These are phyloP conservation scores for Zygotorulaspora sp. DNA, from an alignment of 805 yeast genomes.

Conservation along the genomic window DNA sequence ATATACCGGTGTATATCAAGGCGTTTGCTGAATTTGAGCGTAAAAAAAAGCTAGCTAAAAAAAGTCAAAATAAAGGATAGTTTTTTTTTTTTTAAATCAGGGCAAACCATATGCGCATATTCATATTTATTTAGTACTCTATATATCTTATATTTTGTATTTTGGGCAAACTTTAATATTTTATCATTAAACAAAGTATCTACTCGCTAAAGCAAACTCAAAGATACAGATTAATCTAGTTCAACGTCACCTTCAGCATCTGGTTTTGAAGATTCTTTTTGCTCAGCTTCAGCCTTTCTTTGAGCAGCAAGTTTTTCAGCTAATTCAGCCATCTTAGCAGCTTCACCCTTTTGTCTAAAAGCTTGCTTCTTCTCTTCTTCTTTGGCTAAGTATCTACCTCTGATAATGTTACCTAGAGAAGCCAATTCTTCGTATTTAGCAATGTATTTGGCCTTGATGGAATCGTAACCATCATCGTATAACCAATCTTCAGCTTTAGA, in stretches of 20 bases:
- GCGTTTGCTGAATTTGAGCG: slow-evolving; percentile 84
- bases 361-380: slow-evolving; percentile 95
- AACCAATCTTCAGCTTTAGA: slow-evolving; percentile 95
- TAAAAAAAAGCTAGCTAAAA: slow-evolving; percentile 42
- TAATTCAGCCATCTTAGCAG: slow-evolving; percentile 74
- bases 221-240: slow-evolving; percentile 26
- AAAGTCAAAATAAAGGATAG: too few relatives aligned
- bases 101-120: neutral
- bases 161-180: slow-evolving; percentile 3
- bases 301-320: slow-evolving; percentile 80
- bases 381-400: slow-evolving; percentile 90
- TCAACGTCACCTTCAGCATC: slow-evolving; percentile 42
- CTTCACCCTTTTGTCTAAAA: slow-evolving; percentile 79
- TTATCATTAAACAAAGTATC: slow-evolving; percentile 13
- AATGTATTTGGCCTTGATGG: slow-evolving; percentile 92
- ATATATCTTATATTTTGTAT: slow-evolving; percentile 2
- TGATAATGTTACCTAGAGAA: slow-evolving; percentile 87
- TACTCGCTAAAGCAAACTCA: slow-evolving; percentile 2
- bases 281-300: slow-evolving; percentile 51
- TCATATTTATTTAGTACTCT: slow-evolving; percentile 1
- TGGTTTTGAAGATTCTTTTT: slow-evolving; percentile 25
- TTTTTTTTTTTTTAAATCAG: too few relatives aligned
- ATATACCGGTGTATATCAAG: slow-evolving; percentile 68
- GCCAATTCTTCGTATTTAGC: slow-evolving; percentile 98
- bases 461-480: slow-evolving; percentile 94